phyloP scores from a whole-genome alignment of 78 protist species.

The Cavenderia fasciculata region DNA sequence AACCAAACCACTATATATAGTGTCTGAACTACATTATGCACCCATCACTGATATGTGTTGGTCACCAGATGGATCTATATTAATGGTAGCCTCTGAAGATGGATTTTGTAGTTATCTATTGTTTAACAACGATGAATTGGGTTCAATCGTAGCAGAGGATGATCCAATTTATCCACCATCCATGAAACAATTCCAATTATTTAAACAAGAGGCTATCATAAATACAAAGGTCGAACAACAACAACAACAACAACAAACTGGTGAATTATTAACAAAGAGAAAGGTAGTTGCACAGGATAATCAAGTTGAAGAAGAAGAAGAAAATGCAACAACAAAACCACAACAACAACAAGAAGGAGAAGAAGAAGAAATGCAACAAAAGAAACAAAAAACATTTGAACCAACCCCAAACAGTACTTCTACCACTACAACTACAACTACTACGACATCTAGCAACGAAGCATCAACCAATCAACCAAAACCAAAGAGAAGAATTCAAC shows the following conservation, averaged over 20 bases:
- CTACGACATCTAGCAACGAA: neutral
- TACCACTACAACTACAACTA: neutral
- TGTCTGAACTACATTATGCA: conserved; percentile 66
- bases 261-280: neutral
- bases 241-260: conserved; percentile 2
- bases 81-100: conserved; percentile 49
- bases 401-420: neutral
- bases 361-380: neutral
- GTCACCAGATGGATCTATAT: conserved; percentile 43
- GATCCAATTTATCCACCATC: conserved; percentile 15
- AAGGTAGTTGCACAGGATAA: neutral
- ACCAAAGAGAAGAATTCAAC: conserved; percentile 72
- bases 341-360: conserved; percentile 6
- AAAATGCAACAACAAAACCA: neutral
- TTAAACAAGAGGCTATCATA: conserved; percentile 5
- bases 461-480: neutral
- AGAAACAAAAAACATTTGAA: conserved; percentile 6
- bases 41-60: conserved; percentile 58
- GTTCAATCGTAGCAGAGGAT: conserved; percentile 3
- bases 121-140: conserved; percentile 27
- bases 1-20: conserved; percentile 4
- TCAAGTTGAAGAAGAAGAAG: neutral
- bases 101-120: conserved; percentile 69
- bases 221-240: neutral
- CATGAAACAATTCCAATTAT: conserved; percentile 6